phyloP scores from a whole-genome alignment of 176 grass and related monocot genomes.

The Canna indica region DNA sequence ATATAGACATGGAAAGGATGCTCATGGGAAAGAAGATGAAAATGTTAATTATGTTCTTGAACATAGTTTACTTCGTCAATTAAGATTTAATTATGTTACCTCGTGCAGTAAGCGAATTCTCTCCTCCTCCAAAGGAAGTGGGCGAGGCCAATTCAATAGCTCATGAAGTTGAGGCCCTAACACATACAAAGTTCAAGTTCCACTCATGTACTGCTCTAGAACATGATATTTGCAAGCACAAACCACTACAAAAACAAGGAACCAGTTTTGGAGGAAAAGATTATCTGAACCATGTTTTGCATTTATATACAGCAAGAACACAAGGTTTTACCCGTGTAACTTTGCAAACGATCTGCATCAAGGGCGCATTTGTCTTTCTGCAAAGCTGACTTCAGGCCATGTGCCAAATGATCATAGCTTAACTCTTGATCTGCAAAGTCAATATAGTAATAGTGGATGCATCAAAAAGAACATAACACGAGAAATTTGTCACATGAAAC shows the following conservation, averaged over 20 bases:
- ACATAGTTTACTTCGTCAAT: neutral
- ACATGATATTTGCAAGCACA: constrained; percentile 8
- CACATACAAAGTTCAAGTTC: constrained; percentile 14
- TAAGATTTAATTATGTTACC: constrained; percentile 27
- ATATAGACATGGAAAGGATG: neutral
- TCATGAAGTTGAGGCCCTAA: constrained; percentile 59
- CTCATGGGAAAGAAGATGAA: neutral
- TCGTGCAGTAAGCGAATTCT: constrained; percentile 74
- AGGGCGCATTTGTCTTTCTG: constrained; percentile 77
- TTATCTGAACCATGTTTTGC: neutral
- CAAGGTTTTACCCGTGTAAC: constrained; percentile 44
- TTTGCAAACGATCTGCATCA: constrained; percentile 70
- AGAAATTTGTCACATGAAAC: neutral
- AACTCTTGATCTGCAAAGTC: constrained; percentile 63
- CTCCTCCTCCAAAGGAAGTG: constrained; percentile 88
- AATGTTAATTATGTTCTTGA: neutral
- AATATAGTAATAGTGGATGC: neutral
- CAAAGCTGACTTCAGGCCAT: constrained; percentile 67
- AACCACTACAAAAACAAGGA: neutral
- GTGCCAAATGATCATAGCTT: constrained; percentile 87
- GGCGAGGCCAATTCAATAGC: constrained; percentile 79
- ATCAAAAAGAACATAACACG: neutral
- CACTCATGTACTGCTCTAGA: constrained; percentile 8
- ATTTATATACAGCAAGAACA: neutral
- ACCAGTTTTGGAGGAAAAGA: neutral